Evolutionary conservation across 2,329 filamentous ascomycete genomes (phyloP).

Genomic region (Nigrospora osmanthi): DNA sequence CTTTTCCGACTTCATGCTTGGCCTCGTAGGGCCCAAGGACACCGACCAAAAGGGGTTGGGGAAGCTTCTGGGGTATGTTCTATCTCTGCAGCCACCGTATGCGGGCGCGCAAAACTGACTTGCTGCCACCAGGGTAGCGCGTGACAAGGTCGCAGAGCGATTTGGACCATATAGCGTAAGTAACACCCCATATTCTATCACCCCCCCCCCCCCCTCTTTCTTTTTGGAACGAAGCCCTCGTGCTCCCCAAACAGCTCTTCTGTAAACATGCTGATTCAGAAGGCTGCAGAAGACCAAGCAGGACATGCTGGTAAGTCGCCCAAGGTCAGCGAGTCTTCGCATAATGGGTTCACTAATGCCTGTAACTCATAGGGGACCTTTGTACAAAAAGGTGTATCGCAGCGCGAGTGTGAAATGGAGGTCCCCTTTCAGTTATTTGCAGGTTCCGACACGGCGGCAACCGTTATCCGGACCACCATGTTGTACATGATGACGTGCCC

Average conservation of each 20-base stretch:
- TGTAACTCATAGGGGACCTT: conserved; percentile 16
- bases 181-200: too few relatives aligned
- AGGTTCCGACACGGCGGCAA: conserved; percentile 43
- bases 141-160: conserved; percentile 1
- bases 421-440: conserved; percentile 17
- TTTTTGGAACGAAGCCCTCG: background rate
- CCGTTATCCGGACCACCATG: conserved; percentile 35
- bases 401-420: conserved; percentile 20
- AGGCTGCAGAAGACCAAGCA: background rate
- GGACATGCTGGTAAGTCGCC: conserved; percentile 7
- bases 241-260: background rate
- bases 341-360: background rate
- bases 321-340: background rate
- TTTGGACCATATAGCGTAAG: background rate
- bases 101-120: background rate
- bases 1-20: conserved; percentile 9
- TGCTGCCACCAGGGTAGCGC: background rate
- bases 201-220: too few relatives aligned
- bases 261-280: too few relatives aligned
- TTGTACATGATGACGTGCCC: conserved; percentile 40
- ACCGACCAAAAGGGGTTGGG: conserved; percentile 11
- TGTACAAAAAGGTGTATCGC: conserved; percentile 19
- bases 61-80: conserved; percentile 10
- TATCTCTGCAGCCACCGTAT: background rate
- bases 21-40: conserved; percentile 10